Evolutionary conservation across 2,329 filamentous ascomycete genomes (phyloP).

Genomic region (Trichoderma sp.): DNA sequence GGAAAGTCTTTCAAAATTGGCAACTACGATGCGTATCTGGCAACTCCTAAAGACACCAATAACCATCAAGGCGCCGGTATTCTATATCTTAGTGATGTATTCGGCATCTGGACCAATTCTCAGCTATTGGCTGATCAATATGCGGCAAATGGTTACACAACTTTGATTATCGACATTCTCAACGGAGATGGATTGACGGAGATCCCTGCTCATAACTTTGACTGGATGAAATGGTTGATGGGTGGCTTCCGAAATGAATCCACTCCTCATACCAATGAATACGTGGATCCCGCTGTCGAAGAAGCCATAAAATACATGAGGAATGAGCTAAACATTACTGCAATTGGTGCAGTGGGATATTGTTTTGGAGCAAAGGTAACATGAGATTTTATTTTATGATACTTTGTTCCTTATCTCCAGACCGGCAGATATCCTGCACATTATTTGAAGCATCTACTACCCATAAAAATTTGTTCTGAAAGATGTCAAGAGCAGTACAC

Average conservation of each 20-base stretch:
- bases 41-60: slow-evolving; percentile 41
- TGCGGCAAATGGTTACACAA: slow-evolving; percentile 42
- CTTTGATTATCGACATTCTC: slow-evolving; percentile 42
- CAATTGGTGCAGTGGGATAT: background rate
- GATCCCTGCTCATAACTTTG: slow-evolving; percentile 31
- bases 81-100: slow-evolving; percentile 42
- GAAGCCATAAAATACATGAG: background rate
- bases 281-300: slow-evolving; percentile 36
- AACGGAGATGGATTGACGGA: slow-evolving; percentile 37
- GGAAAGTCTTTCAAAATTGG: slow-evolving; percentile 50
- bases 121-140: slow-evolving; percentile 44
- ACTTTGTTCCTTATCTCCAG: background rate
- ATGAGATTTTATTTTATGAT: background rate
- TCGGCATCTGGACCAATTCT: slow-evolving; percentile 43
- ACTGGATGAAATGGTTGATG: slow-evolving; percentile 38
- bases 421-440: background rate
- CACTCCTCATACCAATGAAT: slow-evolving; percentile 43
- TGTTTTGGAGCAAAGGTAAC: background rate
- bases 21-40: slow-evolving; percentile 50
- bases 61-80: slow-evolving; percentile 35
- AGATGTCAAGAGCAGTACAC: background rate
- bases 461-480: background rate
- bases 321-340: background rate
- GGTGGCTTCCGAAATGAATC: slow-evolving; percentile 46
- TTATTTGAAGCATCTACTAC: background rate